Percentiles rank a stretch among this genome's conserved stretches.
These are phyloP conservation scores for Toxicodendron radicans DNA, from an alignment of 345 rosid species.

Conservation along the genomic window DNA sequence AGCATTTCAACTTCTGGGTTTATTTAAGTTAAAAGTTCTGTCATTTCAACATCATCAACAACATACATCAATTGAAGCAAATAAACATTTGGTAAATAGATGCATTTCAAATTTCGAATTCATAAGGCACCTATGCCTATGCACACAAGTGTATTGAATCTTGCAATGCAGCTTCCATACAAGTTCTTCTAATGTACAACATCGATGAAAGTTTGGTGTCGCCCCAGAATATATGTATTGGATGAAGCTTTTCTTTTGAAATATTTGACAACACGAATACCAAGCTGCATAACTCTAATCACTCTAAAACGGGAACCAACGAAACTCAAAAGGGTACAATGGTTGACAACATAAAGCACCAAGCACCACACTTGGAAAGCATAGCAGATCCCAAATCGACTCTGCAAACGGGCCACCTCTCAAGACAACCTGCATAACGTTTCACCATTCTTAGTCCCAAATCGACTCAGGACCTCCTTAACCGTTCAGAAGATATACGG, in stretches of 20 bases:
- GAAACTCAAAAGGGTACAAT: neutral
- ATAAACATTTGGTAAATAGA: too few relatives aligned
- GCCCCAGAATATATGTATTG: neutral
- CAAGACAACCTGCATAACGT: neutral
- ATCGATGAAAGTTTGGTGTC: neutral
- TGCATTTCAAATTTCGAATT: too few relatives aligned
- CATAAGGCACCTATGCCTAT: too few relatives aligned
- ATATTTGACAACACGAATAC: too few relatives aligned
- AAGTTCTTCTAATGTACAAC: neutral
- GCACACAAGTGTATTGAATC: neutral
- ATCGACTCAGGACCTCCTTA: too few relatives aligned
- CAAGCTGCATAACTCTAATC: too few relatives aligned
- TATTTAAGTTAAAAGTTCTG: too few relatives aligned
- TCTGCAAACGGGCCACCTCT: neutral
- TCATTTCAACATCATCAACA: too few relatives aligned
- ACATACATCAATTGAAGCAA: too few relatives aligned
- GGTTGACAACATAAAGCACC: neutral
- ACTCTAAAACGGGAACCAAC: neutral
- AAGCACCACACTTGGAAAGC: neutral
- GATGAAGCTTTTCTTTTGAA: neutral
- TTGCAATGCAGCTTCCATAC: neutral
- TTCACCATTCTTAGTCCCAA: neutral
- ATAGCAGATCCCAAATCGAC: neutral
- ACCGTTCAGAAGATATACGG: too few relatives aligned
- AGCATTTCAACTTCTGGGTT: too few relatives aligned